phyloP scores from a whole-genome alignment of 805 yeast genomes.

The Torulaspora delbrueckii region DNA sequence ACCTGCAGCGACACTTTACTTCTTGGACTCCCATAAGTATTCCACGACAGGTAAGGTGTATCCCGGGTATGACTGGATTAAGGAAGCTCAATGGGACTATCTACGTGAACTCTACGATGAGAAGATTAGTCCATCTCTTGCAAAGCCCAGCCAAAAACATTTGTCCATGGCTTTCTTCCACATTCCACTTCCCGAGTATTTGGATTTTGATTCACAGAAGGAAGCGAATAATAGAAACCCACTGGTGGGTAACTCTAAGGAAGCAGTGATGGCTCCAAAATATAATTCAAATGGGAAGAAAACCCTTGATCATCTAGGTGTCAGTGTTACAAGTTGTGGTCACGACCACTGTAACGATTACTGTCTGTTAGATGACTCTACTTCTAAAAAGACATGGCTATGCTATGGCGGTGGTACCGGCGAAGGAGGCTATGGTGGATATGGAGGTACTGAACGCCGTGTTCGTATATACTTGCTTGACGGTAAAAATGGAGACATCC shows the following conservation, averaged over 20 bases:
- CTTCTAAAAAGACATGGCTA: slow-evolving; percentile 53
- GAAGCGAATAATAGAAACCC: slow-evolving; percentile 27
- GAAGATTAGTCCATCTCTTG: slow-evolving; percentile 31
- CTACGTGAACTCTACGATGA: slow-evolving; percentile 38
- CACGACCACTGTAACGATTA: slow-evolving; percentile 96
- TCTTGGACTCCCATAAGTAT: slow-evolving; percentile 80
- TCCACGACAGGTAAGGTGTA: slow-evolving; percentile 58
- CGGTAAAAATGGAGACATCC: slow-evolving; percentile 38
- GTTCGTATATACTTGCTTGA: slow-evolving; percentile 68
- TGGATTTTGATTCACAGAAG: slow-evolving; percentile 40
- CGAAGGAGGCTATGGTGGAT: slow-evolving; percentile 95
- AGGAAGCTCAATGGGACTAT: slow-evolving; percentile 60
- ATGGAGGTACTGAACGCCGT: slow-evolving; percentile 81
- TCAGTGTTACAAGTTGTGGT: slow-evolving; percentile 73
- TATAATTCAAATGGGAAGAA: slow-evolving; percentile 63
- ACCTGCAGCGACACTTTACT: slow-evolving; percentile 59
- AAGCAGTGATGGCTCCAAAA: slow-evolving; percentile 74
- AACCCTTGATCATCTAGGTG: slow-evolving; percentile 59
- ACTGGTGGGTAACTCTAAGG: slow-evolving; percentile 60
- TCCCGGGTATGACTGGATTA: slow-evolving; percentile 86
- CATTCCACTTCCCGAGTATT: slow-evolving; percentile 85
- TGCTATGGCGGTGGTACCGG: slow-evolving; percentile 95
- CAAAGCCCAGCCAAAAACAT: slow-evolving; percentile 38
- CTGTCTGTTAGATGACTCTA: slow-evolving; percentile 58
- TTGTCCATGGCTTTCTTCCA: slow-evolving; percentile 89